Evolutionary conservation across 768 basidiomycete genomes (phyloP).

Genomic region (Tulasnella sp.): DNA sequence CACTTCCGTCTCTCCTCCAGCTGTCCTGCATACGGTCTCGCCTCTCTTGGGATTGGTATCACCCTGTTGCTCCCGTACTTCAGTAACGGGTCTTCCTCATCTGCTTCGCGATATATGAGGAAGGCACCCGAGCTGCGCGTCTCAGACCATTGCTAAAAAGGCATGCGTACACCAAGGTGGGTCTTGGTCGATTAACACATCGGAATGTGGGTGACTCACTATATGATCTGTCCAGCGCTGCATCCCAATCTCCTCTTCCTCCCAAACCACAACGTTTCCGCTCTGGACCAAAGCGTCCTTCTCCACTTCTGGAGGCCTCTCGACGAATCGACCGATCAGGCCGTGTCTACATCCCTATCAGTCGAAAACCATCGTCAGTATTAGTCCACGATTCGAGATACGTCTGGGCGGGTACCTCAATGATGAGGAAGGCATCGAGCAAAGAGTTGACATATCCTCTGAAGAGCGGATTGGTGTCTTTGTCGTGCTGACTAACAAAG

Average conservation of each 20-base stretch:
- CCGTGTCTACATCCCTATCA: background rate
- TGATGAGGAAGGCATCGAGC: background rate
- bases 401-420: background rate
- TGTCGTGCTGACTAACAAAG: background rate
- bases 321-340: background rate
- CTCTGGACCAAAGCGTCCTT: background rate
- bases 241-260: conserved; percentile 2
- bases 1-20: background rate
- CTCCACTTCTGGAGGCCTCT: background rate
- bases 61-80: background rate
- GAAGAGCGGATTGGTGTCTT: background rate
- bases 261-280: background rate
- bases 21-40: background rate
- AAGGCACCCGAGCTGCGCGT: background rate
- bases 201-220: no score
- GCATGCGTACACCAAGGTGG: no score
- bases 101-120: background rate
- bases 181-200: no score
- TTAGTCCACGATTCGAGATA: no score
- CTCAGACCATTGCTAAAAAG: background rate
- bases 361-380: background rate
- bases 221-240: conserved; percentile 2
- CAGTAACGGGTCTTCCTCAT: background rate
- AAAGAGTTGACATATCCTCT: background rate
- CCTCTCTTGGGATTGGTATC: background rate